Base-by-base conservation (phyloP, 2,329 filamentous ascomycete species). In the Acrocalymma vagum region DNA sequence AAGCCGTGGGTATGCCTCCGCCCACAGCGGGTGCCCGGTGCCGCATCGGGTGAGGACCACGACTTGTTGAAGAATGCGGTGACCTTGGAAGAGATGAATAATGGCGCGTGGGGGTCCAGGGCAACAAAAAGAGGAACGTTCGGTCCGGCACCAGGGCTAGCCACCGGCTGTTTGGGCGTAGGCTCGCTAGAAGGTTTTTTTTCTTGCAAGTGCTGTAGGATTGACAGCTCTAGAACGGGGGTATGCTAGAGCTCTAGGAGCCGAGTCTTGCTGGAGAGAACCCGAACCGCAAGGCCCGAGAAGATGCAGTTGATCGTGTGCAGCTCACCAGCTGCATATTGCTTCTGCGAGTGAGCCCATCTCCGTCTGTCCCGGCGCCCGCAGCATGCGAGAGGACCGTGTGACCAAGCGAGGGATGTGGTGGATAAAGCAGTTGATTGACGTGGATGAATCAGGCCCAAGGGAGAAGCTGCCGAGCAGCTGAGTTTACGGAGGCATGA, bases 81-180 rank as follows among this genome's bases (percentile, higher is more conserved):
- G 17, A 15, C 24, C 23, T n/a, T 13, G 16, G 18, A 9, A 8
- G 17, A 16, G 16, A 20, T 63, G 52, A 50, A 60, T 68, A 68
- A 68, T 68, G 52, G 49, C 63, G 65, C 63, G 65, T 68, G 65
- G 63, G 63, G 63, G 65, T 64, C 45, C 47, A 40, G 33, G 42
- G 49, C 49, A 32, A 37, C 38, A 18, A 34, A 21, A 36, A 17
- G 23, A 44, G 23, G 18, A 29, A 14, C 18, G 39, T 38, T 52
- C 46, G 43, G 51, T 36, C 48, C 48, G 53, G 42, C 17, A 20
- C 38, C 29, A 39, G 43, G 45, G 25, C 29, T 30, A 9, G 9
- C 27, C 14, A 10, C 18, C 31, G 18, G 11, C 18, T 25, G 10
- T 35, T 35, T 23, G 31, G 34, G 24, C 21, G n/a, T 34, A 43